Evolutionary conservation across 805 yeast species (phyloP).

Genomic region (Saccharomycopsis capsularis): DNA sequence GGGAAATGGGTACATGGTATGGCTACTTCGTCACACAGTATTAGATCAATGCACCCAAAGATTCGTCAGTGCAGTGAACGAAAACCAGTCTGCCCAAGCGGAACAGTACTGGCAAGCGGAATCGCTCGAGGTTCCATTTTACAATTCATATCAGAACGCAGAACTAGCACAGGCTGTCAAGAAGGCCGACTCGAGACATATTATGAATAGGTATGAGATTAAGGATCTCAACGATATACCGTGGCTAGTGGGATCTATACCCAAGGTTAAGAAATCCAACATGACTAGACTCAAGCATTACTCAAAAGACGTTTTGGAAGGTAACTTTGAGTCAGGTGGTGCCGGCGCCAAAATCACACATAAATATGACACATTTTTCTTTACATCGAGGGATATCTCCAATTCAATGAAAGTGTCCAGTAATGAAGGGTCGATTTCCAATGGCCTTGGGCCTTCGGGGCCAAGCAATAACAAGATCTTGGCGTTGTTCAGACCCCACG

Average conservation of each 20-base stretch:
- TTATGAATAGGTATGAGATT: slow-evolving; percentile 28
- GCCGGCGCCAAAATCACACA: slow-evolving; percentile 22
- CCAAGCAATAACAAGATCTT: slow-evolving; percentile 27
- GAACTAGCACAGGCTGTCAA: slow-evolving; percentile 1
- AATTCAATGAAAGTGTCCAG: background rate
- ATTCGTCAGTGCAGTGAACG: background rate
- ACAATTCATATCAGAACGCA: background rate
- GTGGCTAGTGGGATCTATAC: slow-evolving; percentile 42
- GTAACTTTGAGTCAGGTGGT: slow-evolving; percentile 4
- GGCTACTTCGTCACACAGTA: slow-evolving; percentile 15
- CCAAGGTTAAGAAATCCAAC: slow-evolving; percentile 35
- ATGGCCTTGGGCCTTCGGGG: too few relatives aligned
- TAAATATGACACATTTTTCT: slow-evolving; percentile 24
- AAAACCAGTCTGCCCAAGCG: background rate
- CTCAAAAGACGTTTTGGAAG: slow-evolving; percentile 22
- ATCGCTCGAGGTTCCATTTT: background rate
- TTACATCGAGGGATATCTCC: slow-evolving; percentile 6
- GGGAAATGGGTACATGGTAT: slow-evolving; percentile 19
- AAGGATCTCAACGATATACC: slow-evolving; percentile 26
- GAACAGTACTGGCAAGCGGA: slow-evolving; percentile 10
- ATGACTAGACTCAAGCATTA: slow-evolving; percentile 26
- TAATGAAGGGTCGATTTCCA: too few relatives aligned
- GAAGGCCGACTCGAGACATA: slow-evolving; percentile 2
- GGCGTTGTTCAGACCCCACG: slow-evolving; percentile 38
- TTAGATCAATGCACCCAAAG: slow-evolving; percentile 19